These are phyloP conservation scores for Phanerodontia chrysosporium DNA, from an alignment of 768 basidiomycete species.

Conservation along the genomic window DNA sequence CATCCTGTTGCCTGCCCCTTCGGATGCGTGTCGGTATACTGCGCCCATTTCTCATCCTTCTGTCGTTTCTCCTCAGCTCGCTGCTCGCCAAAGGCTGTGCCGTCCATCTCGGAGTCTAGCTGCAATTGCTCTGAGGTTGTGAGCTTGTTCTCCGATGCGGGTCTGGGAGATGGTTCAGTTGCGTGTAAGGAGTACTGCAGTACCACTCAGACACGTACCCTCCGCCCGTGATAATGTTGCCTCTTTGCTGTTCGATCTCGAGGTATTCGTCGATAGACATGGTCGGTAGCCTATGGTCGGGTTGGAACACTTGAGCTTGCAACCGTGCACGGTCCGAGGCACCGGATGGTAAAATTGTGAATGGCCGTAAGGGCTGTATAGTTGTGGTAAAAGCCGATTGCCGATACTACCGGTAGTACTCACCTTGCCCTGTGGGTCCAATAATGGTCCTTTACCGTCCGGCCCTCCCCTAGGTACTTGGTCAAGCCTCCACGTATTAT, in stretches of 20 bases:
- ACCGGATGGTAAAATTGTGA: slow-evolving; percentile 83
- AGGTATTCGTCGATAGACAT: slow-evolving; percentile 97
- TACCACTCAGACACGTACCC: slow-evolving; percentile 59
- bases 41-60: slow-evolving; percentile 91
- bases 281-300: slow-evolving; percentile 81
- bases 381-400: slow-evolving; percentile 10
- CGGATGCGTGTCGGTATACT: slow-evolving; percentile 79
- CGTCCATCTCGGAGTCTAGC: slow-evolving; percentile 82
- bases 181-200: too few relatives aligned
- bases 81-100: slow-evolving; percentile 59
- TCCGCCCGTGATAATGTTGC: slow-evolving; percentile 84
- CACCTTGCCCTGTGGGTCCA: slow-evolving; percentile 79
- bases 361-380: slow-evolving; percentile 78
- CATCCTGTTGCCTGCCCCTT: slow-evolving; percentile 94
- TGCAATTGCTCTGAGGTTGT: slow-evolving; percentile 78
- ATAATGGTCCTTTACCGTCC: slow-evolving; percentile 54
- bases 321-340: slow-evolving; percentile 65
- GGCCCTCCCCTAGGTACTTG: slow-evolving; percentile 29
- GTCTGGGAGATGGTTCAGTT: slow-evolving; percentile 34
- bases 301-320: slow-evolving; percentile 78
- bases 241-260: slow-evolving; percentile 75
- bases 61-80: slow-evolving; percentile 73
- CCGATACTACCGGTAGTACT: slow-evolving; percentile 7
- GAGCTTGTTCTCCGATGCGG: slow-evolving; percentile 58
- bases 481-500: slow-evolving; percentile 75